Percentiles rank a stretch among this genome's conserved stretches.
phyloP scores from a whole-genome alignment of 345 rosid genomes.

The Eucalyptus curtisii region DNA sequence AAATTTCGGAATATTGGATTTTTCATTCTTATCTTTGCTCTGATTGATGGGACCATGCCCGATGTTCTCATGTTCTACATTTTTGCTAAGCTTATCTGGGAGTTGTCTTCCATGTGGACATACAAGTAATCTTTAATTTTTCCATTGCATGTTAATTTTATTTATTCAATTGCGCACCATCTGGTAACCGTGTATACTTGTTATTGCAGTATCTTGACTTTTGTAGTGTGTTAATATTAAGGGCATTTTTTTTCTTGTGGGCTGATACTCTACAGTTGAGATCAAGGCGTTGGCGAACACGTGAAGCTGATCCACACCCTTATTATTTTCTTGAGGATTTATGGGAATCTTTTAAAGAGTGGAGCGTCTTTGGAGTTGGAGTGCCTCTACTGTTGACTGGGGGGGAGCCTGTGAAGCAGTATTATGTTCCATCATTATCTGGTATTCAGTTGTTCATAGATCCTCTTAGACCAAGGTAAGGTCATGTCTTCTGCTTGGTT shows the following conservation, averaged over 20 bases:
- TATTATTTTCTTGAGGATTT: slow-evolving; percentile 33
- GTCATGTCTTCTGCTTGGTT: neutral
- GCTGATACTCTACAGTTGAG: slow-evolving; percentile 10
- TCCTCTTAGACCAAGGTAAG: slow-evolving; percentile 31
- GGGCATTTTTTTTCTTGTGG: neutral
- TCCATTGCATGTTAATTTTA: neutral
- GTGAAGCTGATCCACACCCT: slow-evolving; percentile 7
- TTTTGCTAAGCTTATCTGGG: neutral
- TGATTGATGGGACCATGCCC: neutral
- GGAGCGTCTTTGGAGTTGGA: slow-evolving; percentile 60
- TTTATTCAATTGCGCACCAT: neutral
- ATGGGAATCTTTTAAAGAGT: slow-evolving; percentile 51
- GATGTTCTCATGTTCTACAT: neutral
- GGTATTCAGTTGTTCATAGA: slow-evolving; percentile 51
- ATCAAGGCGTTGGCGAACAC: slow-evolving; percentile 5
- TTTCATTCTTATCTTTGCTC: neutral
- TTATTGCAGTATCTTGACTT: neutral
- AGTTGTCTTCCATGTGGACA: neutral
- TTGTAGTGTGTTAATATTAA: neutral
- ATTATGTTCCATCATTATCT: slow-evolving; percentile 59
- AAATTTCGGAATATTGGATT: neutral
- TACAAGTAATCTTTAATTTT: neutral
- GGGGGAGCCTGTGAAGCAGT: slow-evolving; percentile 33
- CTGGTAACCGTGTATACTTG: neutral
- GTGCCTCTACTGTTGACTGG: slow-evolving; percentile 41